Conservation (phyloP, 2,329 filamentous ascomycete species). For the Cladobotryum mycophilum region DNA sequence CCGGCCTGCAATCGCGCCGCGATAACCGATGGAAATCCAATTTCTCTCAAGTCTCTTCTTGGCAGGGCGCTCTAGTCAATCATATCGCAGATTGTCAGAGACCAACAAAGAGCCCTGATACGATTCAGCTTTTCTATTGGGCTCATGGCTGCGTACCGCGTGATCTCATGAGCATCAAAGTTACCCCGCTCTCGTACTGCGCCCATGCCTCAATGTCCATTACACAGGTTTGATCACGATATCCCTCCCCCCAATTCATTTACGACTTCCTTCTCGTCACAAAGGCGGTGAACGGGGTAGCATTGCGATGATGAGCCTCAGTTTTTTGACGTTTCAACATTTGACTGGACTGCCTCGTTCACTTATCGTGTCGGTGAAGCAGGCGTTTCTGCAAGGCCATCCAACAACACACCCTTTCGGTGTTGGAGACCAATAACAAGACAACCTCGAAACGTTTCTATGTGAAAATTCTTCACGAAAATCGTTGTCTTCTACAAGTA, state of each 20-base stretch:
- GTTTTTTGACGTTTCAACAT: not conserved
- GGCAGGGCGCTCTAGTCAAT: no score
- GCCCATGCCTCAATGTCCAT: not conserved
- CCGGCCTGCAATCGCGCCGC: no score
- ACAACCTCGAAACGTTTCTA: not conserved
- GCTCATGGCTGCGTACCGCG: no score
- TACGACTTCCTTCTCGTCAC: not conserved
- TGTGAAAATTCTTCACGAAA: not conserved
- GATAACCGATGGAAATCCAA: no score
- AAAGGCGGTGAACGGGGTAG: not conserved
- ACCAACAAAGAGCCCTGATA: no score
- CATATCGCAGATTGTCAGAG: no score
- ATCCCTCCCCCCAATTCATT: not conserved
- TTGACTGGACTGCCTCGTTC: slow-evolving; percentile 2
- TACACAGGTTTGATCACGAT: not conserved
- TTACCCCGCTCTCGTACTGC: no score
- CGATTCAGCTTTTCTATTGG: no score
- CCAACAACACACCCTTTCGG: not conserved
- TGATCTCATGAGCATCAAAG: no score
- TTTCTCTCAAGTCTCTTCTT: no score
- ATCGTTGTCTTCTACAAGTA: not conserved
- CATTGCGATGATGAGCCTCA: not conserved
- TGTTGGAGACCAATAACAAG: not conserved
- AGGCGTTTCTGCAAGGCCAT: not conserved
- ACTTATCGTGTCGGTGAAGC: slow-evolving; percentile 1